Evolutionary conservation across 2,329 filamentous ascomycete species (phyloP).

Genomic region (Cladosporium sp.): DNA sequence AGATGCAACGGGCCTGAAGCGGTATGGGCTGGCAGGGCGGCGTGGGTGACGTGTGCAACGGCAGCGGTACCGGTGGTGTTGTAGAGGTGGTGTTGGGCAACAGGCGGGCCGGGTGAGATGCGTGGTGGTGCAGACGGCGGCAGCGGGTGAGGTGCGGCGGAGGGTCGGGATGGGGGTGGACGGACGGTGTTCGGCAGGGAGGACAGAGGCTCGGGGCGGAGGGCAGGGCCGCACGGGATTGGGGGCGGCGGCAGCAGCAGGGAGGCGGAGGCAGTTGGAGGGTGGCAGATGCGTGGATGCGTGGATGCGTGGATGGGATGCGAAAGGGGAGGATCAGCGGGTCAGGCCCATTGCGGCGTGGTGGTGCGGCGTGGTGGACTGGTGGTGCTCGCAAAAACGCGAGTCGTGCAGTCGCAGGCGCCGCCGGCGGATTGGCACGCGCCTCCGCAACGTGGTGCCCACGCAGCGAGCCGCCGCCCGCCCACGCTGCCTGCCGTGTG

Average conservation of each 20-base stretch:
- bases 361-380: no score
- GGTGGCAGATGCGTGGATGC: neutral
- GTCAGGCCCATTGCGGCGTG: neutral
- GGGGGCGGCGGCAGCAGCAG: neutral
- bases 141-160: neutral
- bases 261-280: neutral
- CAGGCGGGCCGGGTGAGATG: neutral
- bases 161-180: neutral
- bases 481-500: neutral
- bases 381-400: neutral
- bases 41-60: neutral
- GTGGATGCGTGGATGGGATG: neutral
- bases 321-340: neutral
- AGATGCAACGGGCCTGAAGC: constrained; percentile 8
- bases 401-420: neutral
- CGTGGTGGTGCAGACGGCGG: neutral
- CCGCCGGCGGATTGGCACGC: neutral
- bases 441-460: neutral
- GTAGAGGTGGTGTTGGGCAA: neutral
- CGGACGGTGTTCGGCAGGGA: neutral
- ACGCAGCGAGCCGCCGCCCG: no score
- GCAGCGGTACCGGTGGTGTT: neutral
- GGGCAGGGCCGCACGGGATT: neutral
- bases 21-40: constrained; percentile 8
- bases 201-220: neutral